Percentiles rank a stretch among this genome's conserved stretches.
These are phyloP conservation scores for Cordyceps fumosorosea DNA, from an alignment of 2,329 filamentous ascomycete species.

Conservation along the genomic window DNA sequence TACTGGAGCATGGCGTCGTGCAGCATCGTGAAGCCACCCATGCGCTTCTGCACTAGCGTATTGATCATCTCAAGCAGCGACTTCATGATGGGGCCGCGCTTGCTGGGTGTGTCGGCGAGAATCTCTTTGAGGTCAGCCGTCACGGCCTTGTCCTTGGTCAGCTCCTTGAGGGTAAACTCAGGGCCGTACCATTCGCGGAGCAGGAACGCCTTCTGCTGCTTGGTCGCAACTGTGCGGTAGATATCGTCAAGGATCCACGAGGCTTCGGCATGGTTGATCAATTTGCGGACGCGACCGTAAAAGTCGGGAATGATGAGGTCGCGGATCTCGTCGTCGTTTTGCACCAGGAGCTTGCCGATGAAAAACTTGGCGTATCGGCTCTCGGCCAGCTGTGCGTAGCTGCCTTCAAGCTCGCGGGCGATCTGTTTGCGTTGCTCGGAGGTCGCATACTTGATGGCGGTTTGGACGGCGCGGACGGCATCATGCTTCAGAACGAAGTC, in stretches of 20 bases:
- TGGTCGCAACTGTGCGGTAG: slow-evolving; percentile 81
- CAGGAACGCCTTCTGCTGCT: slow-evolving; percentile 76
- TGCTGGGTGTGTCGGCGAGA: slow-evolving; percentile 70
- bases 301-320: slow-evolving; percentile 91
- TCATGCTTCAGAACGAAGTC: slow-evolving; percentile 99
- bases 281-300: slow-evolving; percentile 82
- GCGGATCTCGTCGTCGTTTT: slow-evolving; percentile 79
- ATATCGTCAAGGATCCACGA: slow-evolving; percentile 98
- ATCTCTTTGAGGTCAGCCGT: slow-evolving; percentile 68
- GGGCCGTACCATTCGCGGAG: slow-evolving; percentile 95
- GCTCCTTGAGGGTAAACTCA: slow-evolving; percentile 77
- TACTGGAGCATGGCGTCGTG: slow-evolving; percentile 99
- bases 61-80: slow-evolving; percentile 84
- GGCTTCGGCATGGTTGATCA: slow-evolving; percentile 94
- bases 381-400: slow-evolving; percentile 79
- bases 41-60: slow-evolving; percentile 88
- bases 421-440: slow-evolving; percentile 80
- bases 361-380: slow-evolving; percentile 97
- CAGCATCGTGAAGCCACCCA: slow-evolving; percentile 93
- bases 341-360: slow-evolving; percentile 91
- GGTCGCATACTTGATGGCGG: slow-evolving; percentile 91
- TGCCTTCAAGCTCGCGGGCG: slow-evolving; percentile 76
- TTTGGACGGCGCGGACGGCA: slow-evolving; percentile 92
- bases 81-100: slow-evolving; percentile 80
- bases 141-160: slow-evolving; percentile 46